Evolutionary conservation across 2,329 filamentous ascomycete species (phyloP).

Genomic region (Domatiomyces globalis): DNA sequence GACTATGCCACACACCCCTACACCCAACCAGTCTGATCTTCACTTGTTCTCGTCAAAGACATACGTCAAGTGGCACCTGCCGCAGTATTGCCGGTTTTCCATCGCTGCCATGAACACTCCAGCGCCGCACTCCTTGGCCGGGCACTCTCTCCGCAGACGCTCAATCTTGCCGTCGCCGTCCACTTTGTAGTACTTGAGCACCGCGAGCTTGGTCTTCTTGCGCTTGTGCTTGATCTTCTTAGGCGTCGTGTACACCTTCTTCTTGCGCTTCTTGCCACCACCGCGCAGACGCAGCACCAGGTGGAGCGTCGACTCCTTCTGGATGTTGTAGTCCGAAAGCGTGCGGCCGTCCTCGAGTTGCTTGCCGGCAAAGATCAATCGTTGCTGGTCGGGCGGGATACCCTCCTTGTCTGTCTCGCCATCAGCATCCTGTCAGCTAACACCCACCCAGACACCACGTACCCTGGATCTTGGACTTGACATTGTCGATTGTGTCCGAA

Average conservation of each 20-base stretch:
- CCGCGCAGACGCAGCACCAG: slow-evolving; percentile 95
- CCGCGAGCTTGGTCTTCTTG: slow-evolving; percentile 99
- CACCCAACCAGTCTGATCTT: background rate
- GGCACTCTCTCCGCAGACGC: slow-evolving; percentile 96
- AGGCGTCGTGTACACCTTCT: slow-evolving; percentile 99
- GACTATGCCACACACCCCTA: too few relatives aligned
- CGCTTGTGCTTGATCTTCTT: slow-evolving; percentile 99
- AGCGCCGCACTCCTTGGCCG: slow-evolving; percentile 88
- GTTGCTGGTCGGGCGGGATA: slow-evolving; percentile 97
- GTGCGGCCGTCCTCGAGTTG: slow-evolving; percentile 99
- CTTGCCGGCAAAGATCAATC: slow-evolving; percentile 99
- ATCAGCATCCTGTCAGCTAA: background rate
- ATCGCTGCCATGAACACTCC: slow-evolving; percentile 99
- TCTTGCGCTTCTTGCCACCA: slow-evolving; percentile 99
- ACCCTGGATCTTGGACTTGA: slow-evolving; percentile 91
- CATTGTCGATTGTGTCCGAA: slow-evolving; percentile 99
- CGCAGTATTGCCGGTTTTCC: slow-evolving; percentile 98
- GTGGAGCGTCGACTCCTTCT: slow-evolving; percentile 99
- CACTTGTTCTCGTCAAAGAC: slow-evolving; percentile 20
- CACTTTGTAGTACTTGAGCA: slow-evolving; percentile 99
- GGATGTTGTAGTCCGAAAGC: slow-evolving; percentile 99
- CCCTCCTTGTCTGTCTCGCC: slow-evolving; percentile 84
- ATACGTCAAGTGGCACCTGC: slow-evolving; percentile 36
- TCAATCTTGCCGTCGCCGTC: slow-evolving; percentile 99
- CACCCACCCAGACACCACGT: slow-evolving; percentile 17